phyloP scores from a whole-genome alignment of 1,284 basidiomycete genomes.

The Papiliotrema nemorosa region DNA sequence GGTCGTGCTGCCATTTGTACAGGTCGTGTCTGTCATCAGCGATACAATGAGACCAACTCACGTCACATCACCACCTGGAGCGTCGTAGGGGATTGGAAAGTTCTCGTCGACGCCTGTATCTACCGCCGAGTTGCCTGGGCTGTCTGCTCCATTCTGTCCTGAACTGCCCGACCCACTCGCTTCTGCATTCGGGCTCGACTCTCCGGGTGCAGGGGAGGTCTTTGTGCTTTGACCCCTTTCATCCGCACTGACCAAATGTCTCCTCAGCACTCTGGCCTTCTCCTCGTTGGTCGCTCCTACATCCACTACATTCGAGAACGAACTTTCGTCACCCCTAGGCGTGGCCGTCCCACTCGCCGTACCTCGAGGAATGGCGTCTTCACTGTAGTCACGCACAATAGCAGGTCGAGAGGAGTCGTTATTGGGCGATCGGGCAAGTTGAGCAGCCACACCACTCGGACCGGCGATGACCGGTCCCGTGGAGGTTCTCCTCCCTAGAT shows the following conservation, averaged over 20 bases:
- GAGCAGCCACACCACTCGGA: not conserved
- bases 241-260: slow-evolving; percentile 72
- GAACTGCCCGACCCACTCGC: not conserved
- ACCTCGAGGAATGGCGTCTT: not conserved
- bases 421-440: not conserved
- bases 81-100: slow-evolving; percentile 79
- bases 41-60: slow-evolving; percentile 53
- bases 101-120: too few relatives aligned
- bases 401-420: not conserved
- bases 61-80: slow-evolving; percentile 84
- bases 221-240: slow-evolving; percentile 47
- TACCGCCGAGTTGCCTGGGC: too few relatives aligned
- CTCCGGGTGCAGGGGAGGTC: not conserved
- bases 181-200: not conserved
- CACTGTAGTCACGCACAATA: not conserved
- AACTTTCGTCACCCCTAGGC: slow-evolving; percentile 25
- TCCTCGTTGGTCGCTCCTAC: slow-evolving; percentile 59
- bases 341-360: slow-evolving; percentile 7
- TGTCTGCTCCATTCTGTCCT: not conserved
- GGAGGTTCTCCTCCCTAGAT: not conserved
- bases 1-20: slow-evolving; percentile 87
- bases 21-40: slow-evolving; percentile 67
- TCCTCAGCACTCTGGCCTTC: slow-evolving; percentile 72
- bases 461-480: not conserved
- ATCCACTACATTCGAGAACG: slow-evolving; percentile 31